Evolutionary conservation across 2,329 filamentous ascomycete genomes (phyloP), one percentile per base, ranked within the genome.

Genomic region (Colletotrichum filicis): DNA sequence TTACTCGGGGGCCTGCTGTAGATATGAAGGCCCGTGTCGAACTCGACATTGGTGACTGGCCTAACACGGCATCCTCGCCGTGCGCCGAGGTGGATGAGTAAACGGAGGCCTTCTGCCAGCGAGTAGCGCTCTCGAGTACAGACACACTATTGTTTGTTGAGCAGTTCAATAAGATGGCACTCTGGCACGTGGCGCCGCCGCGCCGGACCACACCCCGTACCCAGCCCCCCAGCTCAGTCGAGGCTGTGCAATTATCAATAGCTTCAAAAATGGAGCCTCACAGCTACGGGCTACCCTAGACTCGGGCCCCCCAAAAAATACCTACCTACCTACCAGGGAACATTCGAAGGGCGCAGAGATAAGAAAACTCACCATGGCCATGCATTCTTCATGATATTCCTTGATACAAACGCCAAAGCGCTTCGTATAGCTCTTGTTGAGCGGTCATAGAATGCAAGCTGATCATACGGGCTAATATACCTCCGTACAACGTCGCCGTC

Each of bases 181-280:
- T 46, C 30, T 49, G 28, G 66, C 60, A 73, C 56, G 66, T 71
- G 66, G 71, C 67, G 61, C 49, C 49, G 35, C 65, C 60, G 71
- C 67, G 57, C 56, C 49, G 49, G 66, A 35, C 32, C 55, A 66
- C 28, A 49, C 65, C 42, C 42, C 37, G 32, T 63, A 59, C 49
- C 35, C 52, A 22, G 42, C 35, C 19, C 19, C 66, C 70, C 26
- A 57, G 57, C n/a, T 14, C 26, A 59, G 42, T 57, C 58, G 65
- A 64, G 70, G 70, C 70, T 73, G 59, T 70, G 66, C 65, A 60
- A 60, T 37, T 35, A 49, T 73, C 70, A 64, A 73, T 64, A 70
- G 46, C 59, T 59, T 73, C 66, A 56, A 56, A 68, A 60, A 55
- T 55, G 66, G 66, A 60, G 53, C 59, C 59, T 30, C n/a, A n/a